Evolutionary conservation across 148 eudicot species (phyloP).

Genomic region (Camellia japonica): DNA sequence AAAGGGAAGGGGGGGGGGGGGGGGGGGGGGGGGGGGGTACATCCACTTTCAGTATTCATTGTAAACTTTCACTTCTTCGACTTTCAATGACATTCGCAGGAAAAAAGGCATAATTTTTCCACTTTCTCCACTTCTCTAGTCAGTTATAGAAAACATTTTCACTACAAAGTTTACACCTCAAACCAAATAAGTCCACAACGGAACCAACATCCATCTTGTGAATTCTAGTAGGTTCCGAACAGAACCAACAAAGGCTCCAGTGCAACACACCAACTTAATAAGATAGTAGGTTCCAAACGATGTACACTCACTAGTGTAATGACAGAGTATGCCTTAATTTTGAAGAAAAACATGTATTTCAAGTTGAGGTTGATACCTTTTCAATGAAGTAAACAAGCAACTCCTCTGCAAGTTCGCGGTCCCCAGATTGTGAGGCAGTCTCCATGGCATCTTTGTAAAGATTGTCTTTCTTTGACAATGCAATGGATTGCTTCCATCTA

Average conservation of each 20-base stretch:
- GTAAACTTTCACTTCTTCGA: not conserved
- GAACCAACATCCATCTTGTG: not conserved
- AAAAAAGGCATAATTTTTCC: not conserved
- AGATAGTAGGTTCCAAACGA: not conserved
- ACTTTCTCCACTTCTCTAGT: not conserved
- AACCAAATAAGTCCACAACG: not conserved
- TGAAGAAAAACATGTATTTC: not conserved
- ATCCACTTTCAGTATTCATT: not conserved
- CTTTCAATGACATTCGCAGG: not conserved
- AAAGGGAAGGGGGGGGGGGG: too few species aligned
- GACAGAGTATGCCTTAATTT: constrained; percentile 75
- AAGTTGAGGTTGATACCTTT: constrained; percentile 39
- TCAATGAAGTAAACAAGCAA: constrained; percentile 91
- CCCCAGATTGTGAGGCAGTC: constrained; percentile 96
- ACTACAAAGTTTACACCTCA: not conserved
- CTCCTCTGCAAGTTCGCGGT: constrained; percentile 98
- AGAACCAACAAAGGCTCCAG: not conserved
- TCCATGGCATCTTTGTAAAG: constrained; percentile 98
- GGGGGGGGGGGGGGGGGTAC: too few species aligned
- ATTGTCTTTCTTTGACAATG: constrained; percentile 87
- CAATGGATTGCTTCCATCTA: constrained; percentile 96
- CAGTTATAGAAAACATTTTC: not conserved
- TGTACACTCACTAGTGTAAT: constrained; percentile 70
- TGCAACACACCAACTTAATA: not conserved
- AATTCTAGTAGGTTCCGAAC: not conserved